A percentile compares a stretch with the other conserved stretches of the same genome.
These are phyloP conservation scores for Populus ilicifolia DNA, from an alignment of 345 rosid genomes.

Conservation along the genomic window DNA sequence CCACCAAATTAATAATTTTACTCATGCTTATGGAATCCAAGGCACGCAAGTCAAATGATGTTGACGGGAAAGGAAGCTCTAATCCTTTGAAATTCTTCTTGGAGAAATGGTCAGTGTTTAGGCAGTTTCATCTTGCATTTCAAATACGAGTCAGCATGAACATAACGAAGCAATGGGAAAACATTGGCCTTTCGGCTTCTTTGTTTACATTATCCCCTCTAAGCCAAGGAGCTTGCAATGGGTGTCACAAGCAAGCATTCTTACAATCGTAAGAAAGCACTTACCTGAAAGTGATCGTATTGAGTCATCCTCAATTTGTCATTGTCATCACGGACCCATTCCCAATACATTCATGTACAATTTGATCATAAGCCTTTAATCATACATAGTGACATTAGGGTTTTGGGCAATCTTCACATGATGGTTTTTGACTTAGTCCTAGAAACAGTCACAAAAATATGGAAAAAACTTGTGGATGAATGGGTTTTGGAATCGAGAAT, in stretches of 20 bases:
- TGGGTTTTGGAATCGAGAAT: neutral
- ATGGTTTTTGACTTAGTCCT: neutral
- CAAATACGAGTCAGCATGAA: constrained; percentile 16
- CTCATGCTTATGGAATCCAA: neutral
- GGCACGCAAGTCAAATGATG: constrained; percentile 9
- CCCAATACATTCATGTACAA: neutral
- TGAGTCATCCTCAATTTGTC: neutral
- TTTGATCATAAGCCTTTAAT: neutral
- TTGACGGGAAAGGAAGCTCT: neutral
- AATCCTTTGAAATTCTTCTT: neutral
- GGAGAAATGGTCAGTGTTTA: neutral
- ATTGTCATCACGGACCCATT: neutral
- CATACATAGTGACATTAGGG: neutral
- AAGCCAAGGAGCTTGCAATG: constrained; percentile 9
- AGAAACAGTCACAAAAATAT: neutral
- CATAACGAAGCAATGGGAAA: constrained; percentile 12
- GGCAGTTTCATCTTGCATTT: constrained; percentile 6
- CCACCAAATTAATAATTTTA: too few relatives aligned
- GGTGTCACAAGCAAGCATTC: constrained; percentile 43
- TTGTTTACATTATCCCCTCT: neutral
- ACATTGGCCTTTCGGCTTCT: neutral
- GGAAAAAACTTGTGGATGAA: neutral
- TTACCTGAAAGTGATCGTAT: constrained; percentile 2
- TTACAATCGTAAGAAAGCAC: constrained; percentile 40
- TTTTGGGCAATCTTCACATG: neutral